Conservation (phyloP, 2,329 filamentous ascomycete genomes). For the Sclerotinia nivalis region DNA sequence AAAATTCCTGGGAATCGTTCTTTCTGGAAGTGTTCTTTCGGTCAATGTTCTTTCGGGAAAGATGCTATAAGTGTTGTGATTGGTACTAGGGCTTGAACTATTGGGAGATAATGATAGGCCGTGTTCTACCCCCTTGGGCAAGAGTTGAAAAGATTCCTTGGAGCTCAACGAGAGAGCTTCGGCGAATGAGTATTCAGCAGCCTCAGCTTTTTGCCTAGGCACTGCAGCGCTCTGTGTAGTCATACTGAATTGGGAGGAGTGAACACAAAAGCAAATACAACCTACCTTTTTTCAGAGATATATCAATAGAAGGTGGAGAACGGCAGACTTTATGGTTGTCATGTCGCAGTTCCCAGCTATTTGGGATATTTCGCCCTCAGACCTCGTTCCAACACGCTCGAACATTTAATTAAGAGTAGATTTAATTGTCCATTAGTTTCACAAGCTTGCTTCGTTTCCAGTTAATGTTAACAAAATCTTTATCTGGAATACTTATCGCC, state of each 20-base stretch:
- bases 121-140: slow-evolving; percentile 6
- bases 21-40: slow-evolving; percentile 4
- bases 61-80: slow-evolving; percentile 6
- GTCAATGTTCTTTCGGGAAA: neutral
- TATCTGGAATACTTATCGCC: neutral
- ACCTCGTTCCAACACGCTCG: slow-evolving; percentile 4
- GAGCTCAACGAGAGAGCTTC: slow-evolving; percentile 17
- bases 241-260: slow-evolving; percentile 7
- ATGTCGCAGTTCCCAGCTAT: neutral
- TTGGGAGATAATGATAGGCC: slow-evolving; percentile 1
- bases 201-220: slow-evolving; percentile 11
- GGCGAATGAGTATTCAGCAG: slow-evolving; percentile 15
- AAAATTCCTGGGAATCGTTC: slow-evolving; percentile 3
- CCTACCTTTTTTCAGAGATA: neutral
- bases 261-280: neutral
- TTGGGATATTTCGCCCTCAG: slow-evolving; percentile 1
- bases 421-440: neutral
- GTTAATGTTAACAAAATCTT: neutral
- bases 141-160: slow-evolving; percentile 5
- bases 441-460: neutral
- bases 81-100: neutral
- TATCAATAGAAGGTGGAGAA: slow-evolving; percentile 7
- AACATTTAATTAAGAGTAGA: neutral
- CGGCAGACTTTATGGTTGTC: slow-evolving; percentile 7
- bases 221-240: slow-evolving; percentile 10